Evolutionary conservation across 73 alveolate genomes (phyloP).

Genomic region (Tetrahymena thermophila): DNA sequence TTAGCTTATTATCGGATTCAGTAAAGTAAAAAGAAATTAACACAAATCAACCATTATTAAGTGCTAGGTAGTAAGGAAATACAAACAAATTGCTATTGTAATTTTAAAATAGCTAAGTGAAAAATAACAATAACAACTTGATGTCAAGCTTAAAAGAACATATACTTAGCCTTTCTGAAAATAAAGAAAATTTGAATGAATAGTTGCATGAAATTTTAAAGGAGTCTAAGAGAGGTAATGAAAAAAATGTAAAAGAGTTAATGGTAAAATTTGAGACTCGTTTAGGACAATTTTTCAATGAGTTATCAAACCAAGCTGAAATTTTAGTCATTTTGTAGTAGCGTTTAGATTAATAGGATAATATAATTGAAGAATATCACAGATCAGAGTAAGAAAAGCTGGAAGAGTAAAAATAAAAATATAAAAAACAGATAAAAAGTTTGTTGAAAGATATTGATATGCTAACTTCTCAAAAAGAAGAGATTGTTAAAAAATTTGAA

Average conservation of each 20-base stretch:
- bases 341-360: neutral
- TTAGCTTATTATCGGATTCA: neutral
- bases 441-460: neutral
- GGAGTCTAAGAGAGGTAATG: neutral
- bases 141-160: neutral
- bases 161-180: neutral
- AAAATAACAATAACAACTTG: neutral
- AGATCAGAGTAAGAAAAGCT: neutral
- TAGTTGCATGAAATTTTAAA: neutral
- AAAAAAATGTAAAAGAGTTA: neutral
- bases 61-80: neutral
- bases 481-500: neutral
- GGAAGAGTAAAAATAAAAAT: neutral
- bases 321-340: neutral
- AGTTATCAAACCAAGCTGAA: neutral
- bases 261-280: neutral
- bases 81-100: neutral
- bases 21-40: neutral
- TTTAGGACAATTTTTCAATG: neutral
- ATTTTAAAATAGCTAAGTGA: neutral
- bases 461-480: neutral
- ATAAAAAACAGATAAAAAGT: neutral
- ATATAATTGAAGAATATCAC: neutral
- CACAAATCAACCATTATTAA: neutral
- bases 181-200: neutral